Evolutionary conservation across 1,139 yeast genomes (phyloP).

Genomic region (Scheffersomyces parashehatae): DNA sequence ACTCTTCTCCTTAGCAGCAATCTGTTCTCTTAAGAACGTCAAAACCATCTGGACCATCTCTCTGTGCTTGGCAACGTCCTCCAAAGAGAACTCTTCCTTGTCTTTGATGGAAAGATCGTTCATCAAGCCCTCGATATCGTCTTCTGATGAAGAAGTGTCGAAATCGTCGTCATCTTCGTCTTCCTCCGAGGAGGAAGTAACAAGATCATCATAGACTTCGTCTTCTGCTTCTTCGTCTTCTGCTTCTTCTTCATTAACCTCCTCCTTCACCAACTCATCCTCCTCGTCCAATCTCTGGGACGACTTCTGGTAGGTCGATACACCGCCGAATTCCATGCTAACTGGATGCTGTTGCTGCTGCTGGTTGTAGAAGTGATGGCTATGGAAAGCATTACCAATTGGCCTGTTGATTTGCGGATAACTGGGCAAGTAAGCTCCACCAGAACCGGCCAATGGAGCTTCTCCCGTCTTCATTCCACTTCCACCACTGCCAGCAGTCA

Average conservation of each 20-base stretch:
- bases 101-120: slow-evolving; percentile 19
- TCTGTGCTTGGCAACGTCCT: slow-evolving; percentile 38
- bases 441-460: slow-evolving; percentile 1
- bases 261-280: slow-evolving; percentile 11
- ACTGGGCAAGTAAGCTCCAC: slow-evolving; percentile 18
- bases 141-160: slow-evolving; percentile 5
- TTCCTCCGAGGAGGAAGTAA: slow-evolving; percentile 5
- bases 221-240: slow-evolving; percentile 4
- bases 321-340: slow-evolving; percentile 41
- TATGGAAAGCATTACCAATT: slow-evolving; percentile 15
- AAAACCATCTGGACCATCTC: slow-evolving; percentile 35
- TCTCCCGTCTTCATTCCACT: neutral
- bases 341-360: slow-evolving; percentile 5
- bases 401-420: slow-evolving; percentile 37
- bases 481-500: slow-evolving; percentile 9
- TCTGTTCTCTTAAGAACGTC: slow-evolving; percentile 21
- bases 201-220: slow-evolving; percentile 3
- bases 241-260: slow-evolving; percentile 9
- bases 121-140: slow-evolving; percentile 19
- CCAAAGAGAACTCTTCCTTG: slow-evolving; percentile 20
- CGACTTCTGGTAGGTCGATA: slow-evolving; percentile 40
- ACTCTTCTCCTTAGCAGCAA: slow-evolving; percentile 15
- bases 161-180: slow-evolving; percentile 11
- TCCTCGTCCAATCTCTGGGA: slow-evolving; percentile 23
- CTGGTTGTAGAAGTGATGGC: slow-evolving; percentile 4